Evolutionary conservation across 2,329 filamentous ascomycete species (phyloP).

Genomic region (Penicillium sp.): DNA sequence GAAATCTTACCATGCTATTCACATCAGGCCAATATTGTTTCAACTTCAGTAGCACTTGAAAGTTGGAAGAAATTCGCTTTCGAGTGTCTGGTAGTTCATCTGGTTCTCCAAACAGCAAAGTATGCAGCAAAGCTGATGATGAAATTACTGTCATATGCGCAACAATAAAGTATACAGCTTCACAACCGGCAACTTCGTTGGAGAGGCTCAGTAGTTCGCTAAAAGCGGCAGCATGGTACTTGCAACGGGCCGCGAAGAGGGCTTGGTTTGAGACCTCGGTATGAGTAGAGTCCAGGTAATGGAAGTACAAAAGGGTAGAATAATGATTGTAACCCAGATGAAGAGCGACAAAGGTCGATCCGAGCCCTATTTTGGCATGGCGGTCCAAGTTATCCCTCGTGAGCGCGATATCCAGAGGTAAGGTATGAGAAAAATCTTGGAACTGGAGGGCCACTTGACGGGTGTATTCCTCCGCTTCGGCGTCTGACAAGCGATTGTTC

Average conservation of each 20-base stretch:
- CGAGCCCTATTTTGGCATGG: neutral
- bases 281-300: neutral
- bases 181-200: neutral
- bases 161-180: slow-evolving; percentile 9
- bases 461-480: neutral
- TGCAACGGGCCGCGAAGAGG: slow-evolving; percentile 5
- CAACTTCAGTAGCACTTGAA: slow-evolving; percentile 2
- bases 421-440: neutral
- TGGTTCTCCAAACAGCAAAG: neutral
- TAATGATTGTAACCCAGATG: slow-evolving; percentile 7
- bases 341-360: slow-evolving; percentile 3
- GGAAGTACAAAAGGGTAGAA: slow-evolving; percentile 2
- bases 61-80: neutral
- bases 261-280: neutral
- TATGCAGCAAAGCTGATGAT: slow-evolving; percentile 1
- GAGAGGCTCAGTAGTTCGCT: slow-evolving; percentile 1
- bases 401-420: neutral
- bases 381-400: neutral
- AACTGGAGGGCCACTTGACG: neutral
- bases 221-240: slow-evolving; percentile 1
- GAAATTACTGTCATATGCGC: slow-evolving; percentile 5
- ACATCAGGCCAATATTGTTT: slow-evolving; percentile 6
- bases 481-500: neutral
- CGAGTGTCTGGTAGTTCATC: neutral
- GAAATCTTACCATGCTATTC: neutral